Base-by-base conservation (phyloP, 2,329 filamentous ascomycete genomes). In the Penicillium hesseltinei region DNA sequence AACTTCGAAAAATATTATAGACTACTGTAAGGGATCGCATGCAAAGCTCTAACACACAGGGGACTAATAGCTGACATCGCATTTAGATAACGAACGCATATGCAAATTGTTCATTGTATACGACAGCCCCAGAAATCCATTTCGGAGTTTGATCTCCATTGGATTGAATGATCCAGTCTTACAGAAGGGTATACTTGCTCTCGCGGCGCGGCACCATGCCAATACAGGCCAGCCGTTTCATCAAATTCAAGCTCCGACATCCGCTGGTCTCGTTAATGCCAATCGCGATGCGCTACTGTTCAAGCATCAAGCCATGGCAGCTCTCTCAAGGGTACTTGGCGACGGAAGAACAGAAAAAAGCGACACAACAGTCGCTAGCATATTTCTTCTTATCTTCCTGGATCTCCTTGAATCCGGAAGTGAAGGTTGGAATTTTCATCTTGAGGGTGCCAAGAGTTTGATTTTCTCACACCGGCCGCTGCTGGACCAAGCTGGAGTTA, bases 41-140 rank as follows among this genome's bases (percentile, higher is more conserved):
- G 29, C 1, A 31, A 35, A 19, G 25, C 4, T n/a, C 27, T 46
- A 8, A 3, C 4, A 10, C 13, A 2, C 5, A 19, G n/a, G 11
- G 0, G n/a, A 6, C 11, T 13, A 6, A 23, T 35, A 2, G 40
- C 50, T 46, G 4, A 27, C 45, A 23, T 38, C 33, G 13, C 17
- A 21, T n/a, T 27, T 21, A 74, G 72, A 74, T 61, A 69, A 72
- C 42, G 63, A 69, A 11, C 66, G 64, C n/a, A 73, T 73, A 60
- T 73, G 71, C 63, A 67, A 71, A 52, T 58, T 74, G 29, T 67
- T 67, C 45, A 69, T 70, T 40, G 71, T 74, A 23, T 73, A 74
- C 43, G 71, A 74, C 50, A 74, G 71, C 52, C 56, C 69, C 19
- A 65, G 59, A 21, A 75, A 75, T 51, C 71, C 72, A 1, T 69